Conservation (phyloP, 1,139 yeast genomes). For the Geotrichum candidum region DNA sequence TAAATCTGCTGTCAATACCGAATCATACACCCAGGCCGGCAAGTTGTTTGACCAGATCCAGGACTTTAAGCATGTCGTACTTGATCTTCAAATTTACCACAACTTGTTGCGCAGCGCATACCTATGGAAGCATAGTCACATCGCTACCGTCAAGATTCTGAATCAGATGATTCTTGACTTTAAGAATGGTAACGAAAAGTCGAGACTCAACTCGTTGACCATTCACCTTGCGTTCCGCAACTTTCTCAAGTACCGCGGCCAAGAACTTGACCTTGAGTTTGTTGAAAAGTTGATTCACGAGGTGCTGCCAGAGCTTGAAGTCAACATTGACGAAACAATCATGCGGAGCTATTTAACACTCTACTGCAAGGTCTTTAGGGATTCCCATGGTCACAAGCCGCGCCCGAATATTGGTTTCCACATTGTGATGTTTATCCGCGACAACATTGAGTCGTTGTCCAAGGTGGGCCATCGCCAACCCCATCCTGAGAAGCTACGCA, state of each 20-base stretch:
- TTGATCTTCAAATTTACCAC: constrained; percentile 14
- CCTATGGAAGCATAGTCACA: background rate
- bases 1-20: constrained; percentile 15
- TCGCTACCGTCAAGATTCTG: constrained; percentile 3
- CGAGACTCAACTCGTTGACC: constrained; percentile 7
- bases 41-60: constrained; percentile 1
- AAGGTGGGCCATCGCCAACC: constrained; percentile 1
- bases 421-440: constrained; percentile 7
- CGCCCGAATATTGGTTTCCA: background rate
- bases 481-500: background rate
- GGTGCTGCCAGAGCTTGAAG: constrained; percentile 5
- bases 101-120: constrained; percentile 12
- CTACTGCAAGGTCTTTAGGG: constrained; percentile 8
- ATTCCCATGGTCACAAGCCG: constrained; percentile 11
- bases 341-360: constrained; percentile 12
- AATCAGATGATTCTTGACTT: constrained; percentile 6
- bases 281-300: constrained; percentile 9
- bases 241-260: constrained; percentile 3
- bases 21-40: constrained; percentile 3
- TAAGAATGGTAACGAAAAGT: constrained; percentile 5
- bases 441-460: constrained; percentile 5
- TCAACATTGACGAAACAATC: constrained; percentile 10
- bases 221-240: constrained; percentile 13
- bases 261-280: constrained; percentile 9
- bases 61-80: background rate